Base-by-base conservation (phyloP, 2,329 filamentous ascomycete genomes). In the Escovopsis sp. region DNA sequence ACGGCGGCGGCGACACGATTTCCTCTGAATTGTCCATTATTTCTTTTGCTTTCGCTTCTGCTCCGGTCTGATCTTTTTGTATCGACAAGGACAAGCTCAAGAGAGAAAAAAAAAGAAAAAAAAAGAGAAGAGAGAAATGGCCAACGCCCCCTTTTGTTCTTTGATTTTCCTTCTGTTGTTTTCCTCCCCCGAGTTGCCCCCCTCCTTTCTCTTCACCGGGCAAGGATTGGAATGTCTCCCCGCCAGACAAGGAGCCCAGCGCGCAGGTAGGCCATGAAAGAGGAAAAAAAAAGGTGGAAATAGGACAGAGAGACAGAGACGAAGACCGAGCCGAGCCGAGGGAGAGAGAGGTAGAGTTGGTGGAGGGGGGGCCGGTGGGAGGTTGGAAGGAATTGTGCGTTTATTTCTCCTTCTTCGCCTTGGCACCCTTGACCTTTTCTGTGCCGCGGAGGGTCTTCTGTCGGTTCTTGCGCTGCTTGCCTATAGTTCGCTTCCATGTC, bases 391-490 rank as follows among this genome's bases (percentile, higher is more conserved):
- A 23, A 30, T 32, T 30, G 27, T 50, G 51, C 62, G 63, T 66
- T 70, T 84, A 85, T 75, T 82, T 78, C 68, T 84, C 84, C 81
- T 94, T 93, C 78, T 92, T 90, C 67, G 81, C 76, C 72, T 79
- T 77, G 62, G 79, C 79, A 65, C 86, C 86, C 84, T 94, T 94
- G 74, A 79, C 78, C 85, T 98, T 98, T 59, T 86, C 88, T 56
- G 85, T 93, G 63, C 90, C 90, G 55, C 90, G 83, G 66, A 94
- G 81, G 62, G 88, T 90, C 86, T 98, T 96, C 70, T 83, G 78
- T 66, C 88, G 79, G 84, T 98, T 98, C 85, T 98, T 98, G 74
- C 90, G 83, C 74, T 96, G 90, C 77, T 98, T 98, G 80, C 88
- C 88, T 96, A 68, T 72, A 52, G 40, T 40, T 16, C 9, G 11